Evolutionary conservation across 2,329 filamentous ascomycete species (phyloP), one percentile per base, ranked within the genome.

Genomic region (Hypoxylon sp.): DNA sequence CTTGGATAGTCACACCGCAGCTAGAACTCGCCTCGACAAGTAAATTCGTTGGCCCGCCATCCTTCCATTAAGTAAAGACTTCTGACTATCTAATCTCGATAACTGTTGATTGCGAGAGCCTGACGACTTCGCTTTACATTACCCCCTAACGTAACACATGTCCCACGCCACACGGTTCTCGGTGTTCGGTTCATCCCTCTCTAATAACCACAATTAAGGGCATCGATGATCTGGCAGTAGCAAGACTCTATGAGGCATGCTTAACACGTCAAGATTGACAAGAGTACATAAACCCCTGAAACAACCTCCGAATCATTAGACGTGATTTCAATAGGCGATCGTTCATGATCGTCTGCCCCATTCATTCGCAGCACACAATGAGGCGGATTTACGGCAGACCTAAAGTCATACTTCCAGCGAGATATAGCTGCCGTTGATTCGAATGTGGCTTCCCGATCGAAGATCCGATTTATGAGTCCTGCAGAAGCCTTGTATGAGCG

Each of bases 1-100:
- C 58, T 60, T 51, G 63, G 53, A 48, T 17, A 19, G 73, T 76
- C 57, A 46, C 69, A 75, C 71, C 51, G 43, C 73, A 74, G 70
- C 41, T 43, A 65, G 28, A 63, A 58, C 63, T 75, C 72, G 71
- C 69, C 73, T 75, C 66, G 65, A 67, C 53, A 60, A 62, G 63
- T 49, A 61, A 73, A 68, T 69, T 71, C 32, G 69, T 74, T 71
- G 70, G 73, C 52, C 41, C 41, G 17, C 46, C 25, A 43, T 61
- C 43, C 49, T 41, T 56, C 41, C 55, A 41, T 34, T 58, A 60
- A 41, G 58, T 34, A 50, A 51, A 57, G 48, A 51, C 49, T 59
- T 13, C 38, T 63, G 17, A 28, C 46, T 36, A 21, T 55, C 51
- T 57, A 48, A 52, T 63, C 63, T 73, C 63, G 41, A 67, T 52